A percentile compares a stretch with the other conserved stretches of the same genome.
phyloP scores from a whole-genome alignment of 768 basidiomycete species.

The Tylopilus intermedius region DNA sequence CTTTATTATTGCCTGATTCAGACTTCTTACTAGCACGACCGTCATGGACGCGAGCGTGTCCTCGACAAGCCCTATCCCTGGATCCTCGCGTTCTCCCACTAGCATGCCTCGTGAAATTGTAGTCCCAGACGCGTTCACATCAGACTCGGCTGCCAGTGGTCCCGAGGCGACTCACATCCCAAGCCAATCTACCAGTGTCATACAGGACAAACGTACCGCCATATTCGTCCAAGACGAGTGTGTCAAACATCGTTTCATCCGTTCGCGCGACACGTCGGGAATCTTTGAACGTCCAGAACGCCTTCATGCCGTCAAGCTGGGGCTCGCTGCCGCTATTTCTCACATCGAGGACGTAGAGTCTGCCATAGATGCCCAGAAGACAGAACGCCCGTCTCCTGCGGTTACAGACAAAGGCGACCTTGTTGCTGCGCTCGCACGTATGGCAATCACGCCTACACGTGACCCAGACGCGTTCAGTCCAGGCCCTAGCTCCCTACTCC shows the following conservation, averaged over 20 bases:
- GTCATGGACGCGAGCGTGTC: background rate
- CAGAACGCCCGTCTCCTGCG: background rate
- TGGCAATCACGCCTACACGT: conserved; percentile 31
- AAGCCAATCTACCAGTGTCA: background rate
- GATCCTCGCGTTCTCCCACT: background rate
- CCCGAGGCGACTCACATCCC: background rate
- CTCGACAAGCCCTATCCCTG: background rate
- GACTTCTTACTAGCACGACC: no score
- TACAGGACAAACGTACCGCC: conserved; percentile 15
- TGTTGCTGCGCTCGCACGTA: conserved; percentile 40
- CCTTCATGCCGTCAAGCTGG: conserved; percentile 76
- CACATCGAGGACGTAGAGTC: conserved; percentile 48
- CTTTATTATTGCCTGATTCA: no score
- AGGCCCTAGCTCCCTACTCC: background rate
- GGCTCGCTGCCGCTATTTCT: conserved; percentile 75
- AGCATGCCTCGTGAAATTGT: background rate
- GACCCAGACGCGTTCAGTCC: background rate
- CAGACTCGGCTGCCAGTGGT: background rate
- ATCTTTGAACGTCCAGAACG: conserved; percentile 93
- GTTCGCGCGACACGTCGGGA: conserved; percentile 63
- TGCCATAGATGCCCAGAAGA: background rate
- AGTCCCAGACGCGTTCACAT: background rate
- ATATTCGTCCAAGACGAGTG: conserved; percentile 68
- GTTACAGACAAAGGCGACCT: conserved; percentile 44
- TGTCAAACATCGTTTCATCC: conserved; percentile 70